phyloP scores from a whole-genome alignment of 2,329 filamentous ascomycete genomes.

The Ambrosiella cleistominuta region DNA sequence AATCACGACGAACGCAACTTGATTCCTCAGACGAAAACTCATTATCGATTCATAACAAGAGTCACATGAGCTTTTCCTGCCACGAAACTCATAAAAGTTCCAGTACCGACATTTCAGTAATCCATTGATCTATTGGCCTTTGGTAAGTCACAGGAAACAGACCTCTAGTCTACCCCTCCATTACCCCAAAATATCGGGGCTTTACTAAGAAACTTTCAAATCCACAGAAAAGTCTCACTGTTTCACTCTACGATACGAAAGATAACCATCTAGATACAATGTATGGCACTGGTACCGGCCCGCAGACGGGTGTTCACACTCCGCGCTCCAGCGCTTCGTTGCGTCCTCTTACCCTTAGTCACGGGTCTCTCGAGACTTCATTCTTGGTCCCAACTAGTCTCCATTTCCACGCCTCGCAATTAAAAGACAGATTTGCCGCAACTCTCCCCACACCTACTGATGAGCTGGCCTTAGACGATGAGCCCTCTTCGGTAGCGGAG shows the following conservation, averaged over 20 bases:
- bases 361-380: slow-evolving; percentile 90
- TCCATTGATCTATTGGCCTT: neutral
- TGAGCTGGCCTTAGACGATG: slow-evolving; percentile 93
- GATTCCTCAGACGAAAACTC: neutral
- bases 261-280: slow-evolving; percentile 33
- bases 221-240: neutral
- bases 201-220: neutral
- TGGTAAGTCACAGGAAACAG: too few species aligned
- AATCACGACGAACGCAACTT: neutral
- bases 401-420: slow-evolving; percentile 87
- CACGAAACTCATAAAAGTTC: neutral
- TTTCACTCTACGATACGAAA: neutral
- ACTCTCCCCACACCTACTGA: slow-evolving; percentile 83
- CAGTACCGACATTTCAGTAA: neutral
- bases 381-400: slow-evolving; percentile 89
- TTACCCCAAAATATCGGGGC: neutral
- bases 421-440: slow-evolving; percentile 77
- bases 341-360: slow-evolving; percentile 73
- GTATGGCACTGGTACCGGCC: slow-evolving; percentile 70
- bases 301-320: slow-evolving; percentile 92
- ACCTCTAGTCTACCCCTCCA: too few species aligned
- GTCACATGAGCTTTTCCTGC: neutral
- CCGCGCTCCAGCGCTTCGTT: slow-evolving; percentile 86
- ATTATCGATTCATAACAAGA: neutral
- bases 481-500: slow-evolving; percentile 90